A percentile compares a stretch with the other conserved stretches of the same genome.
Evolutionary conservation across 352 stramenopile species (phyloP).

Genomic region (Globisporangium recalcitrans): DNA sequence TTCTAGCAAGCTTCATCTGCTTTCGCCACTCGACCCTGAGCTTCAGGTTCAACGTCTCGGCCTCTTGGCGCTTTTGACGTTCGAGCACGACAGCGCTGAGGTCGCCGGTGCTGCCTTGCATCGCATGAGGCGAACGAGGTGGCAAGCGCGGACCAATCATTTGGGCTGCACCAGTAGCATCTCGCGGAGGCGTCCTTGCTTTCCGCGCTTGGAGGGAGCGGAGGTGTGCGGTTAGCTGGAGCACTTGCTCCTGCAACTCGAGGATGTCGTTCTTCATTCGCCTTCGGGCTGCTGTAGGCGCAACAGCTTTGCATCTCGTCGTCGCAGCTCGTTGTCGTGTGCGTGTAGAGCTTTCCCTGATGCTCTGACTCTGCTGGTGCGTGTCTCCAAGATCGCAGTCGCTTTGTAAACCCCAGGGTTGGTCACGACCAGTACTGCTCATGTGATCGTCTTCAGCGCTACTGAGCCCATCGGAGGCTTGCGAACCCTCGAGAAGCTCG

Average conservation of each 20-base stretch:
- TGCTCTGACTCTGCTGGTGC: too few species aligned
- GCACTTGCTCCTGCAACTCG: not conserved
- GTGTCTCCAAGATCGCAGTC: not conserved
- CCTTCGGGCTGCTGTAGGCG: too few species aligned
- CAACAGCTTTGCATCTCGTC: not conserved
- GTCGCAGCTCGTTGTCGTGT: not conserved
- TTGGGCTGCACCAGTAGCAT: too few species aligned
- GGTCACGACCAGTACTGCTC: too few species aligned
- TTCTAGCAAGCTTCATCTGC: not conserved
- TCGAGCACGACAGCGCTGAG: slow-evolving; percentile 1
- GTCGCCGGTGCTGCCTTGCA: slow-evolving; percentile 17
- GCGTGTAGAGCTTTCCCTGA: too few species aligned
- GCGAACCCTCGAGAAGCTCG: not conserved
- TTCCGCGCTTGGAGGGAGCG: not conserved
- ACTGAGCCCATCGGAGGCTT: not conserved
- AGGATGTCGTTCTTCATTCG: too few species aligned
- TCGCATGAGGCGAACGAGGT: too few species aligned
- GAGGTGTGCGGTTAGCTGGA: not conserved
- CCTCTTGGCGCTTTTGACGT: too few species aligned
- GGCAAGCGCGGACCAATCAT: not conserved
- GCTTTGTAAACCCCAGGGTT: not conserved
- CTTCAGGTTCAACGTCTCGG: too few species aligned
- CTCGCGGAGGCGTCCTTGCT: too few species aligned
- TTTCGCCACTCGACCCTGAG: too few species aligned
- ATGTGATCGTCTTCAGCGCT: too few species aligned